Percentiles rank a stretch among this genome's conserved stretches.
phyloP scores from a whole-genome alignment of 2,329 filamentous ascomycete genomes.

The Clonostachys chloroleuca region DNA sequence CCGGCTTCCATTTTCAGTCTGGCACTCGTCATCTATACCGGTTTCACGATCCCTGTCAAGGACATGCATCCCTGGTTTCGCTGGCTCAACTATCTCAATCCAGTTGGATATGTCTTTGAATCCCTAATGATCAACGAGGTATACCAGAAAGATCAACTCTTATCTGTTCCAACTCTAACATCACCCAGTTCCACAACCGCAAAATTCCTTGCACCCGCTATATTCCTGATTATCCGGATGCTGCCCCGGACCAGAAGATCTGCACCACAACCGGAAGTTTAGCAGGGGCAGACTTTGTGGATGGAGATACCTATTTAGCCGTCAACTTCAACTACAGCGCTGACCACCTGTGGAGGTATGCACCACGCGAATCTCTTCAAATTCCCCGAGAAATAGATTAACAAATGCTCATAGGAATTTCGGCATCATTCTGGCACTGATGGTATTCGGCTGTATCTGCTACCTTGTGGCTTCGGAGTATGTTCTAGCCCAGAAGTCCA shows the following conservation, averaged over 20 bases:
- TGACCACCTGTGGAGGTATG: constrained; percentile 38
- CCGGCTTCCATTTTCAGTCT: constrained; percentile 18
- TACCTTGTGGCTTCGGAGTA: constrained; percentile 36
- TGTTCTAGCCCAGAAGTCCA: constrained; percentile 36
- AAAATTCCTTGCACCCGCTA: constrained; percentile 44
- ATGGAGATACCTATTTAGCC: constrained; percentile 53
- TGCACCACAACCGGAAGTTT: constrained; percentile 58
- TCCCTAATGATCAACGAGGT: constrained; percentile 83
- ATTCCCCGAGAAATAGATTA: no score
- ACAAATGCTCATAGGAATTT: constrained; percentile 33
- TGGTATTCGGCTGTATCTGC: constrained; percentile 37
- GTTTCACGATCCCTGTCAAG: constrained; percentile 30
- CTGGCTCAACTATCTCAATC: constrained; percentile 31
- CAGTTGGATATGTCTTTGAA: constrained; percentile 77
- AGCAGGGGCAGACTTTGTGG: constrained; percentile 43
- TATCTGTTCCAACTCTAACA: constrained; percentile 16
- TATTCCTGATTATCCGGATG: constrained; percentile 29
- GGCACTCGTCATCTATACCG: constrained; percentile 40
- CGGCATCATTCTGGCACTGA: constrained; percentile 56
- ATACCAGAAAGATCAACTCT: no score
- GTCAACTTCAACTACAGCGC: constrained; percentile 51
- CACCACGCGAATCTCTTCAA: no score
- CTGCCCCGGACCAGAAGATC: constrained; percentile 36
- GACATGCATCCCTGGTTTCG: constrained; percentile 41
- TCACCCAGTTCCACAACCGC: constrained; percentile 32